Conservation (phyloP, 2,329 filamentous ascomycete genomes). For the Colletotrichum noveboracense region DNA sequence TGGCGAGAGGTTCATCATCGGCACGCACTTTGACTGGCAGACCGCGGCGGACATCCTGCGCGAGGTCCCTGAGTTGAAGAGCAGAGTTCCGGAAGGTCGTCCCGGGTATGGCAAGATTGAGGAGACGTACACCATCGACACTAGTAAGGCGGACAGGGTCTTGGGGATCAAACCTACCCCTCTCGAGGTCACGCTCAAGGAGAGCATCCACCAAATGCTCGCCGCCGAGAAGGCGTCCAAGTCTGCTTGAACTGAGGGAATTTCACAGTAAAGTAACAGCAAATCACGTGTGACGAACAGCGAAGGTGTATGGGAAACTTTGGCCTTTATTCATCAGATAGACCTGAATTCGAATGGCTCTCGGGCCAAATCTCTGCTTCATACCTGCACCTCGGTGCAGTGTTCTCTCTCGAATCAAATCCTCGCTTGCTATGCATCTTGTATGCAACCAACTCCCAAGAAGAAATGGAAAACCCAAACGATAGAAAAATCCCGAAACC, state of each 20-base stretch:
- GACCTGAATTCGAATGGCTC: not conserved
- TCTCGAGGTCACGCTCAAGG: slow-evolving; percentile 34
- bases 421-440: not conserved
- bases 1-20: slow-evolving; percentile 67
- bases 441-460: not conserved
- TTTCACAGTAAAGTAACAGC: not conserved
- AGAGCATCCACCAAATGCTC: not conserved
- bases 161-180: slow-evolving; percentile 64
- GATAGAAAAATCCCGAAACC: not conserved
- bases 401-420: not conserved
- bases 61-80: slow-evolving; percentile 53
- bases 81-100: slow-evolving; percentile 21
- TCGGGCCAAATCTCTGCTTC: not conserved
- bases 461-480: not conserved
- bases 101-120: slow-evolving; percentile 27
- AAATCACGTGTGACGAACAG: not conserved
- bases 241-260: not conserved
- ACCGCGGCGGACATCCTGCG: slow-evolving; percentile 55
- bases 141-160: slow-evolving; percentile 40
- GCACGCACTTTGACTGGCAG: slow-evolving; percentile 65
- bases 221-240: not conserved
- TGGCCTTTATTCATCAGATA: not conserved
- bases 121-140: slow-evolving; percentile 48
- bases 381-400: not conserved
- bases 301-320: not conserved